Conservation (phyloP, 345 rosid genomes). For the Kandelia obovata region DNA sequence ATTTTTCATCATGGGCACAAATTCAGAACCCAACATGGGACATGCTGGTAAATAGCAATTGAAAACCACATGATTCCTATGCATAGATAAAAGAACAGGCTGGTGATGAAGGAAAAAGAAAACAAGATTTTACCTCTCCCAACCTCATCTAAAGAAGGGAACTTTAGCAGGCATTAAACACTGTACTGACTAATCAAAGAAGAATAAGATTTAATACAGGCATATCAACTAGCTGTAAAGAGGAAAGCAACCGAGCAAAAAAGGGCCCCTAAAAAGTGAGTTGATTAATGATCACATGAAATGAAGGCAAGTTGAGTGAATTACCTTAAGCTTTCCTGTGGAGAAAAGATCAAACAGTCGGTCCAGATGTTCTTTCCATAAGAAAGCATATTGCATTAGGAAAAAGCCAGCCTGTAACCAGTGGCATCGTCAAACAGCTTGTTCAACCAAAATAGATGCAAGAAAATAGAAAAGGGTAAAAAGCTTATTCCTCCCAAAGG, state of each 20-base stretch:
- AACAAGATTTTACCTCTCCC: not conserved
- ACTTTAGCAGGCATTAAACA: too few species aligned
- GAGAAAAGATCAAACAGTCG: constrained; percentile 60
- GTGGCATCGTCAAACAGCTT: constrained; percentile 2
- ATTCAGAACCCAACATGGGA: too few species aligned
- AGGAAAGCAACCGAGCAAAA: too few species aligned
- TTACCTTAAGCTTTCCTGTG: constrained; percentile 83
- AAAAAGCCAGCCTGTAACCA: constrained; percentile 85
- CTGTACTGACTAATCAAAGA: too few species aligned
- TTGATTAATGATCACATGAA: too few species aligned
- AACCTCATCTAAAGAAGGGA: not conserved
- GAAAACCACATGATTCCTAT: too few species aligned
- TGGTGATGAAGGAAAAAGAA: not conserved
- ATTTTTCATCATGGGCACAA: too few species aligned
- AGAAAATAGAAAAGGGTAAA: not conserved
- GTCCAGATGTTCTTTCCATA: constrained; percentile 83
- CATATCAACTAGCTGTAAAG: too few species aligned
- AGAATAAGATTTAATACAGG: too few species aligned
- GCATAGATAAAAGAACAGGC: not conserved
- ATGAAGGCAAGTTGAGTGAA: not conserved
- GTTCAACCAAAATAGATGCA: not conserved
- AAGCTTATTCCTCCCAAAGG: not conserved
- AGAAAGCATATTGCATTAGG: constrained; percentile 59
- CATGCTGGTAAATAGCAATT: too few species aligned
- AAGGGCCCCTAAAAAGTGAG: too few species aligned